Percentiles rank a stretch among this genome's conserved stretches.
These are phyloP conservation scores for Lantana camara DNA, from an alignment of 257 asterid genomes.

Conservation along the genomic window DNA sequence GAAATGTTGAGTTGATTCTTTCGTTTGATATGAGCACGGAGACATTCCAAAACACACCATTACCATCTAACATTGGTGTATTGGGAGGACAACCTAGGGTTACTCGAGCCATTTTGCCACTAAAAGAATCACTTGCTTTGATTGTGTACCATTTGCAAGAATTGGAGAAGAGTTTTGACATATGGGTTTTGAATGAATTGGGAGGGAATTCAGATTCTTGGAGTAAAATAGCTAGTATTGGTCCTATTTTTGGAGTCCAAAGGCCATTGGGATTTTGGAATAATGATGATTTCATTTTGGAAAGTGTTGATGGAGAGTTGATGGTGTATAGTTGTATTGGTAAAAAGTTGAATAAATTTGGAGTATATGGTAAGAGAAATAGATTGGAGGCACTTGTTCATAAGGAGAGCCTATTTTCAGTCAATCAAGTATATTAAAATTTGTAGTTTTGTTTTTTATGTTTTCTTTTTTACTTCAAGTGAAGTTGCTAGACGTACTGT, in stretches of 20 bases:
- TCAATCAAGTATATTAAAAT: neutral
- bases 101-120: constrained; percentile 50
- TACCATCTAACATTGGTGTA: constrained; percentile 41
- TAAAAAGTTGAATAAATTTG: constrained; percentile 33
- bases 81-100: constrained; percentile 47
- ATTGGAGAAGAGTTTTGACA: constrained; percentile 38
- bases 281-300: constrained; percentile 38
- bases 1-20: constrained; percentile 46
- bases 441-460: neutral
- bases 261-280: constrained; percentile 62
- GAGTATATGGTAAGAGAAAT: constrained; percentile 55
- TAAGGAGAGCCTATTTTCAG: constrained; percentile 43
- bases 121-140: constrained; percentile 43
- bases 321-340: constrained; percentile 34
- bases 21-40: constrained; percentile 44
- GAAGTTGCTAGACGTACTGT: too few species aligned
- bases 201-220: constrained; percentile 30
- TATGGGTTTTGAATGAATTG: constrained; percentile 48
- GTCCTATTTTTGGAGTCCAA: constrained; percentile 50
- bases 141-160: constrained; percentile 44
- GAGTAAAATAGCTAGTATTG: constrained; percentile 42
- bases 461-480: neutral
- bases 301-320: constrained; percentile 41
- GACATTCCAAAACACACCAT: constrained; percentile 39
- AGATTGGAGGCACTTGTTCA: constrained; percentile 54